A percentile compares a stretch with the other conserved stretches of the same genome.
Evolutionary conservation across 2,329 filamentous ascomycete genomes (phyloP).

Genomic region (Venturiaceae sp.): DNA sequence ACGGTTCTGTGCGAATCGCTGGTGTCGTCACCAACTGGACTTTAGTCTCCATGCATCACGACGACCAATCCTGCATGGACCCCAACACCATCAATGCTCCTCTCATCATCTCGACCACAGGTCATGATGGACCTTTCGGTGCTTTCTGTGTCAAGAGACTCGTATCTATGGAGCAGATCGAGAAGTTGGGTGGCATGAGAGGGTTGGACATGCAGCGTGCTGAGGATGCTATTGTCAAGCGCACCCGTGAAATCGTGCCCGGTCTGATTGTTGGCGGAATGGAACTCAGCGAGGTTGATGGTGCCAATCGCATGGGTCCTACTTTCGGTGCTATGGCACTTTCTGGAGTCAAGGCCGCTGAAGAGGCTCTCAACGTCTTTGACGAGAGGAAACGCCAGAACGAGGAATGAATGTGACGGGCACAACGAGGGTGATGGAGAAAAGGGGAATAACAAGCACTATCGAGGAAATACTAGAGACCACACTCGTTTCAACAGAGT

Average conservation of each 20-base stretch:
- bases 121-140: conserved; percentile 84
- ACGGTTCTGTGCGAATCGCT: conserved; percentile 57
- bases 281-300: conserved; percentile 86
- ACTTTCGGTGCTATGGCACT: conserved; percentile 87
- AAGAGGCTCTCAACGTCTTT: conserved; percentile 71
- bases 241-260: conserved; percentile 77
- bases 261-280: conserved; percentile 91
- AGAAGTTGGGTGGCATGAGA: conserved; percentile 83
- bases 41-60: conserved; percentile 76
- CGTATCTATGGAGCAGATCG: conserved; percentile 75
- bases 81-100: conserved; percentile 95
- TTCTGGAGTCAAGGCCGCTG: conserved; percentile 80
- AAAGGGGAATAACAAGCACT: background rate
- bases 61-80: conserved; percentile 92
- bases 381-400: conserved; percentile 72
- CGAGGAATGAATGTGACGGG: conserved; percentile 30
- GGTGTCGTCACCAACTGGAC: conserved; percentile 97
- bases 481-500: background rate
- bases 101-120: conserved; percentile 79
- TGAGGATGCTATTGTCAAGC: conserved; percentile 89
- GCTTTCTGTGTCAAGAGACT: conserved; percentile 87
- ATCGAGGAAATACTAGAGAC: background rate
- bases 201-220: conserved; percentile 87
- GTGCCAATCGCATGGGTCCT: conserved; percentile 83
- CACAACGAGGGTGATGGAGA: too few species aligned